A percentile compares a stretch with the other conserved stretches of the same genome.
Evolutionary conservation across 176 grass and related monocot genomes (phyloP).

Genomic region (Phoenix dactylifera): DNA sequence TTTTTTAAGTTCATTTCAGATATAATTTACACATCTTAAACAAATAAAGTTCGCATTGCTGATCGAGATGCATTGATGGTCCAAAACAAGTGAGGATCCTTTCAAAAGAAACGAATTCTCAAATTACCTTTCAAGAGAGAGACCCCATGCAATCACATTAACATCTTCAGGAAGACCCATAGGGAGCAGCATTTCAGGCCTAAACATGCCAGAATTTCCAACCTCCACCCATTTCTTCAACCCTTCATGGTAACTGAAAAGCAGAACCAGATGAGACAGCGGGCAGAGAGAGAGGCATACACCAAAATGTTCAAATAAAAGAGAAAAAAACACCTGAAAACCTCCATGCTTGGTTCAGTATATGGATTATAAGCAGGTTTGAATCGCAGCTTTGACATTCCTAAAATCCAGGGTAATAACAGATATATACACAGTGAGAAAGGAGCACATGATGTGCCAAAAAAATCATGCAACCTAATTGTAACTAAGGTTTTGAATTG

Average conservation of each 20-base stretch:
- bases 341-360: constrained; percentile 96
- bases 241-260: constrained; percentile 78
- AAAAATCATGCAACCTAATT: no score
- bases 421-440: no score
- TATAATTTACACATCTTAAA: no score
- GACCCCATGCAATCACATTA: constrained; percentile 98
- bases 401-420: constrained; percentile 16
- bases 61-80: no score
- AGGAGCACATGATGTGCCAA: no score
- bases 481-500: no score
- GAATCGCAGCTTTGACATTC: constrained; percentile 85
- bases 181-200: constrained; percentile 92
- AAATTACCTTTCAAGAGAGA: constrained; percentile 90
- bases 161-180: constrained; percentile 93
- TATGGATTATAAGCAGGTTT: constrained; percentile 98
- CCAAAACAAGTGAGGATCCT: no score
- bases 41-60: no score
- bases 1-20: no score
- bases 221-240: constrained; percentile 96
- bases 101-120: constrained; percentile 7
- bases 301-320: neutral
- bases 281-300: neutral
- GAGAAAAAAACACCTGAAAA: constrained; percentile 55
- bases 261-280: constrained; percentile 8
- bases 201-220: constrained; percentile 97